Evolutionary conservation across 1,284 basidiomycete species (phyloP).

Genomic region (Ustilago bromivora): DNA sequence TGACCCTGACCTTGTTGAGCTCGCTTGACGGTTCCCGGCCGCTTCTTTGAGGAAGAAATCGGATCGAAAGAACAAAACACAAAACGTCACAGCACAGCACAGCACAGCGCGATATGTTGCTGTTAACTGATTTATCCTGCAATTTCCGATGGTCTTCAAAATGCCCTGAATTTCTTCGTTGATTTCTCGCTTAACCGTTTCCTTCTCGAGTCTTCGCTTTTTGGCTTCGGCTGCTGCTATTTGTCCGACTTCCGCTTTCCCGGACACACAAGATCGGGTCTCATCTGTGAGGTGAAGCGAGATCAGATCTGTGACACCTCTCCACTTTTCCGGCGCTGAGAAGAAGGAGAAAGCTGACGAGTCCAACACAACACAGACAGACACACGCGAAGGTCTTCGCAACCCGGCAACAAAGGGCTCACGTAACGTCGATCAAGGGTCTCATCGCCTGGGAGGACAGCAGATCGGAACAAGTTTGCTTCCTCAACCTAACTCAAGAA

Average conservation of each 20-base stretch:
- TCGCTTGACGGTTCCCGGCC: slow-evolving; percentile 5
- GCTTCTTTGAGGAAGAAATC: slow-evolving; percentile 14
- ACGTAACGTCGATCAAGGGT: slow-evolving; percentile 12
- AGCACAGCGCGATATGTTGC: neutral
- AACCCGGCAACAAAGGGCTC: slow-evolving; percentile 7
- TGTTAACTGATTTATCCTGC: slow-evolving; percentile 5
- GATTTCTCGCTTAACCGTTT: slow-evolving; percentile 8
- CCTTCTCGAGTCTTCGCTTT: slow-evolving; percentile 21
- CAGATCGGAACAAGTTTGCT: neutral
- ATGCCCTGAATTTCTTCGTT: slow-evolving; percentile 8
- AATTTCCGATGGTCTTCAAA: slow-evolving; percentile 12
- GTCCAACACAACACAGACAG: slow-evolving; percentile 3
- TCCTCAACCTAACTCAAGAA: neutral
- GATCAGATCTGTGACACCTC: neutral
- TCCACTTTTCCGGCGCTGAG: slow-evolving; percentile 7
- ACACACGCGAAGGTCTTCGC: neutral
- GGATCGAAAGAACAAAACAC: slow-evolving; percentile 1
- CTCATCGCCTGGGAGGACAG: neutral
- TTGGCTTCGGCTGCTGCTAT: neutral
- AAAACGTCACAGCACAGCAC: slow-evolving; percentile 16
- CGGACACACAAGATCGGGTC: slow-evolving; percentile 3
- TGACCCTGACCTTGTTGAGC: neutral
- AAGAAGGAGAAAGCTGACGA: neutral
- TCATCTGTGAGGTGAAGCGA: neutral
- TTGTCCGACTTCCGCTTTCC: slow-evolving; percentile 22